Base-by-base conservation (phyloP, 1,284 basidiomycete species). In the Tilletia caries region DNA sequence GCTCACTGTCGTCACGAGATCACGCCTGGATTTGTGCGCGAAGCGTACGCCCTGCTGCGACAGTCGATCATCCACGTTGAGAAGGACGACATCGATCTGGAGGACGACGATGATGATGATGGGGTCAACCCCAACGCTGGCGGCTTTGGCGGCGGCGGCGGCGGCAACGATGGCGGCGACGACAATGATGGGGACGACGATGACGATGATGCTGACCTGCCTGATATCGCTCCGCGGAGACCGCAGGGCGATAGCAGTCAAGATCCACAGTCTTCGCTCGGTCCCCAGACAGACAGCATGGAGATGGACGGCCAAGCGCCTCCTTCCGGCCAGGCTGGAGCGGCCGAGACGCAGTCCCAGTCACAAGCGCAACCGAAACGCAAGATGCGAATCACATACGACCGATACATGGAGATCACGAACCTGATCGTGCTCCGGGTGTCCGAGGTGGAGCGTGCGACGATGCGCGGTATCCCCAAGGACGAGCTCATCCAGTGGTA, bases 31-130 rank as follows among this genome's bases (percentile, higher is more conserved):
- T 97, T 96, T 82, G 96, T 99, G 20, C 89, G 92, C 34, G 96
- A 99, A 85, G 95, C 96, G 1, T 98, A 93, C 85, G 90, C 89
- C 33, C 89, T 99, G 15, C 86, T 99, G 25, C 89, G 92, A 44
- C 94, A 98, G 84, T 98, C 95, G 2, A 99, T 98, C 85, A 98
- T 98, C 79, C 96, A 98, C 80, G 95, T 99, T 74, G 96, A 98
- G 83, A 94, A 98, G 84, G 96, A 99, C 81, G 95, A 98, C 79
- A 91, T 99, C 80, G 93, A 95, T 82, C 92, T 98, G 80, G 95
- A 98, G 80, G 93, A 96, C 73, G 94, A 96, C 80, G 93, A 94
- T 20, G 86, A 88, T 1, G 34, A 74, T 68, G 20, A 76, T 41
- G 23, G 25, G 10, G 10, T 70, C 73, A 18, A 67, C 41, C 23